These are phyloP conservation scores for Petunia axillaris DNA, from an alignment of 257 asterid species.

Conservation along the genomic window DNA sequence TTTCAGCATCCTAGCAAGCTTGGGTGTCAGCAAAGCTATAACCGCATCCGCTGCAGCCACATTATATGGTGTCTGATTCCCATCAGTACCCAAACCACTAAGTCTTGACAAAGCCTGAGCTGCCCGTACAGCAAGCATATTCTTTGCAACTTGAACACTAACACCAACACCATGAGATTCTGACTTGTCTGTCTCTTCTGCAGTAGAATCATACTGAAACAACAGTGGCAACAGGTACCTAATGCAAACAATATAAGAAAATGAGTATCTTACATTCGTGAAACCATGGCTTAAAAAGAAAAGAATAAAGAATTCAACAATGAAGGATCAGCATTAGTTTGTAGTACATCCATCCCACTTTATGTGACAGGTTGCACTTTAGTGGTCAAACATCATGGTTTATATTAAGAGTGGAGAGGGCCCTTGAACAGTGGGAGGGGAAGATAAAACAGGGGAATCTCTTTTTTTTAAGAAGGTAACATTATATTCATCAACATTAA, in stretches of 20 bases:
- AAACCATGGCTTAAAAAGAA: background rate
- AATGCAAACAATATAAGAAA: slow-evolving; percentile 33
- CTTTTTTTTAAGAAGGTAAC: too few species aligned
- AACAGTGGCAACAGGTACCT: slow-evolving; percentile 95
- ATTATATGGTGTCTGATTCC: slow-evolving; percentile 68
- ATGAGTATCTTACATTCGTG: background rate
- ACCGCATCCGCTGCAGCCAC: slow-evolving; percentile 76
- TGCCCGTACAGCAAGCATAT: slow-evolving; percentile 81
- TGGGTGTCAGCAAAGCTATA: slow-evolving; percentile 86
- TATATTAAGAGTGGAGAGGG: slow-evolving; percentile 1
- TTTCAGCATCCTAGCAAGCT: slow-evolving; percentile 91
- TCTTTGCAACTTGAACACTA: slow-evolving; percentile 96
- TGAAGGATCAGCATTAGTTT: background rate
- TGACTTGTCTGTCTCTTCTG: slow-evolving; percentile 75
- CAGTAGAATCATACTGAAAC: slow-evolving; percentile 97
- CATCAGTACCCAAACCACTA: slow-evolving; percentile 70
- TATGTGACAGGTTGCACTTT: slow-evolving; percentile 11
- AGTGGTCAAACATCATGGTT: slow-evolving; percentile 10
- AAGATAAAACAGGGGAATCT: background rate
- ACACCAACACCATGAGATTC: slow-evolving; percentile 94
- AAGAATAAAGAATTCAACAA: slow-evolving; percentile 23
- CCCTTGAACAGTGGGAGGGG: slow-evolving; percentile 1
- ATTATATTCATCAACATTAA: too few species aligned
- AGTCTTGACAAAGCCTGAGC: slow-evolving; percentile 88
- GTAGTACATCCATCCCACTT: background rate